These are phyloP conservation scores for Podospora conica DNA, from an alignment of 495 filamentous ascomycete species.

Conservation along the genomic window DNA sequence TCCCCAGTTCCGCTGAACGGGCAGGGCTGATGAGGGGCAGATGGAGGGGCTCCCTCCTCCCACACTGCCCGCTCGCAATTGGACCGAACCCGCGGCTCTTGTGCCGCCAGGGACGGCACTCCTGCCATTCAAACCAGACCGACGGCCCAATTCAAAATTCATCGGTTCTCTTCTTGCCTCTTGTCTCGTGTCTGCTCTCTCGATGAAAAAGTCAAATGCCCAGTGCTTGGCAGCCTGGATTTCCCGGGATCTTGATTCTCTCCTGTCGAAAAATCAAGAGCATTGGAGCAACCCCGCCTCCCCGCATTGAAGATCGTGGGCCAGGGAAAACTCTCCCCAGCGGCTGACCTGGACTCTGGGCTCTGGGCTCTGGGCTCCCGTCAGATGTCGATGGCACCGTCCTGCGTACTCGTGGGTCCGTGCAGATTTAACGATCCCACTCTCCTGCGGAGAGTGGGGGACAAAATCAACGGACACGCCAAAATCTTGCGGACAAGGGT, in stretches of 20 bases:
- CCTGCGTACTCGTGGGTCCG: too few species aligned
- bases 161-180: background rate
- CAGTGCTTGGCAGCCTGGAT: slow-evolving; percentile 28
- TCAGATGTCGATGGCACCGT: too few species aligned
- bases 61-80: background rate
- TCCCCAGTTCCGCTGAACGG: background rate
- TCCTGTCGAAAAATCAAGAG: background rate
- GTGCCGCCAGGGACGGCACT: slow-evolving; percentile 1
- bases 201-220: slow-evolving; percentile 12
- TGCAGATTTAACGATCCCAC: too few species aligned
- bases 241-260: slow-evolving; percentile 16
- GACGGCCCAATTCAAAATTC: background rate
- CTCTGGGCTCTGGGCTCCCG: background rate
- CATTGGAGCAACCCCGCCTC: slow-evolving; percentile 7
- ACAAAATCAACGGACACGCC: too few species aligned
- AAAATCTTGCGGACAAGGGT: too few species aligned
- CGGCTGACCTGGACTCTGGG: slow-evolving; percentile 11
- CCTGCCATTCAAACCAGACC: background rate
- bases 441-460: too few species aligned
- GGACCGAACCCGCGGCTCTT: slow-evolving; percentile 5
- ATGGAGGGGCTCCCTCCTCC: background rate
- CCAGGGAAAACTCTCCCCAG: slow-evolving; percentile 15
- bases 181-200: background rate
- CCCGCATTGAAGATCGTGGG: slow-evolving; percentile 16
- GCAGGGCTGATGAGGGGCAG: slow-evolving; percentile 5